Evolutionary conservation across 2,329 filamentous ascomycete species (phyloP), one percentile per base, ranked within the genome.

Genomic region (Diaporthe batatas): DNA sequence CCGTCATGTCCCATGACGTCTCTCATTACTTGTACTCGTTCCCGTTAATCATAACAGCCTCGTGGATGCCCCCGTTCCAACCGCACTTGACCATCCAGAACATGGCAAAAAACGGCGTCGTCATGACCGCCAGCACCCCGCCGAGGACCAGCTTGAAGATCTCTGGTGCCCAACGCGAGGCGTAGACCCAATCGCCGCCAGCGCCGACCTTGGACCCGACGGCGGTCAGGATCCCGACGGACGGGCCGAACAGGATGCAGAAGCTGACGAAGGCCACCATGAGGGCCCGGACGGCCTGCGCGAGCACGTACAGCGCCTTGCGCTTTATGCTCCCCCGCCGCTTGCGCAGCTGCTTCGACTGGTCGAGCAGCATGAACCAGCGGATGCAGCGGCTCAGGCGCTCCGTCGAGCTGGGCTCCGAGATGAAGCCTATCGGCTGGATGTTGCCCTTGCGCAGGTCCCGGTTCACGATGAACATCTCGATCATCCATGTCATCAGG

Each of bases 51-150:
- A 76, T 77, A 73, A 77, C 73, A 65, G 81, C 65, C 53, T 79
- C 82, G 42, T 72, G 64, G 10, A 62, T 58, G 2, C 71, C 62
- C 4, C 71, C 71, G 16, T 62, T 62, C 86, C 85, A 88, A 0
- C 86, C 87, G 12, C 84, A 86, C 71, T 85, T 82, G 62, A 84
- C 78, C 49, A 89, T 79, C 87, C 87, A 89, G 73, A 88, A 87
- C 25, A 82, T 76, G 47, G 84, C 85, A 79, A 88, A 85, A 11
- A 81, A 75, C 1, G 87, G 87, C 58, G 86, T 87, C 53, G 83
- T 84, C 54, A 87, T 68, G 58, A 87, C 74, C 8, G 83, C 85
- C 36, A 88, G 79, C 53, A 85, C 74, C 8, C 82, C 86, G 16
- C 86, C 87, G 47, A 86, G 81, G 18, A 88, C 77, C 14, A 83